Conservation (phyloP, 768 basidiomycete genomes). For the Naganishia kalamii region DNA sequence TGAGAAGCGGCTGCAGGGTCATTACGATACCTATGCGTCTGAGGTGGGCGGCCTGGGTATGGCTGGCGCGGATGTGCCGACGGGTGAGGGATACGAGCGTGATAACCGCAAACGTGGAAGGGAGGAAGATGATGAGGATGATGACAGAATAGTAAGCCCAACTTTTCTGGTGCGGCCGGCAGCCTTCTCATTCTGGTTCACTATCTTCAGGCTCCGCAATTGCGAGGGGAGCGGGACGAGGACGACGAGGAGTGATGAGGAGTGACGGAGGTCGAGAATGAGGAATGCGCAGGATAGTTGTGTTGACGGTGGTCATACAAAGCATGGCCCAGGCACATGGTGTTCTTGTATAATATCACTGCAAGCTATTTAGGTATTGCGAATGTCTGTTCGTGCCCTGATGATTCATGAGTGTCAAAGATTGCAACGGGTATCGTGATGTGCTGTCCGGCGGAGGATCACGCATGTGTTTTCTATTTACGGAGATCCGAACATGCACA, state of each 20-base stretch:
- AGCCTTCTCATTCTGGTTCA: background rate
- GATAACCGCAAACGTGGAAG: conserved; percentile 34
- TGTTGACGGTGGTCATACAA: too few relatives aligned
- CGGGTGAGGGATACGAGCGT: conserved; percentile 29
- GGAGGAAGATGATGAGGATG: conserved; percentile 36
- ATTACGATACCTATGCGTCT: background rate
- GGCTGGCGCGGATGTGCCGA: conserved; percentile 39
- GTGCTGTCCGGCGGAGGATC: too few relatives aligned
- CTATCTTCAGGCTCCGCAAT: conserved; percentile 3
- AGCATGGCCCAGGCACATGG: background rate
- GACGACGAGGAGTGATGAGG: conserved; percentile 12
- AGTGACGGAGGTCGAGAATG: background rate
- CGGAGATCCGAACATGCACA: too few relatives aligned
- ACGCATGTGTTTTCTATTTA: too few relatives aligned
- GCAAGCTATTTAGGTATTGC: too few relatives aligned
- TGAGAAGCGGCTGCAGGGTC: conserved; percentile 18
- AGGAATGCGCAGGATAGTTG: background rate
- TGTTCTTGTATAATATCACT: too few relatives aligned
- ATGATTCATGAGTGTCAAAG: too few relatives aligned
- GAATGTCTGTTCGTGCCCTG: too few relatives aligned
- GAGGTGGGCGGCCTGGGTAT: conserved; percentile 41
- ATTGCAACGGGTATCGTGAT: too few relatives aligned
- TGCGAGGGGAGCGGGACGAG: conserved; percentile 37
- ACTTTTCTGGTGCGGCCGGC: conserved; percentile 23
- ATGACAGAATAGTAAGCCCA: conserved; percentile 34